Base-by-base conservation (phyloP, 2,329 filamentous ascomycete species). In the Fusarium coicis region DNA sequence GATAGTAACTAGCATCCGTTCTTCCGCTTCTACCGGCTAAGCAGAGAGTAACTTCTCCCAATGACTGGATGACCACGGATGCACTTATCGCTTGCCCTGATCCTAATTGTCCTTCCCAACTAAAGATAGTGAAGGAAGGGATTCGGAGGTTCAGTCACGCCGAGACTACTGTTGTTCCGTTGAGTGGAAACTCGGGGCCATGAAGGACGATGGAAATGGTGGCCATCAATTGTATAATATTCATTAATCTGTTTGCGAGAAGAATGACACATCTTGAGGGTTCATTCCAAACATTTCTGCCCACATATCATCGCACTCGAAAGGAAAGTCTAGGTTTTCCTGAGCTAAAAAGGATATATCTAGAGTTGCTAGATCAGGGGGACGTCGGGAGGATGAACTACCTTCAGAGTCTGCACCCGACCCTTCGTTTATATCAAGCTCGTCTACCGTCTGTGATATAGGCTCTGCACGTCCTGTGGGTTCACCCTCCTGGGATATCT, bases 41-140 rank as follows among this genome's bases (percentile, higher is more conserved):
- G 43, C 56, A 59, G 28, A 50, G 56, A 26, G 28, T 59, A 10
- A 59, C 56, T 5, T 32, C 56, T 6, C 32, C 26, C 4, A 59
- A 52, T 16, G 56, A 59, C 16, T 59, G 56, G 56, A 59, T 59
- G 56, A 52, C 56, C 5, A 59, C 56, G 0, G 56, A 59, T 40
- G 44, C 56, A 7, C 12, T 59, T 0, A 30, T 59, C 1, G 56
- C 56, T 5, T 59, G 56, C 12, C 56, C 56, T 2, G 56, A 59
- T 14, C 56, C 56, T 2, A 59, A 59, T 4, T 59, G 56, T 4
- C 44, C 56, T 2, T 59, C 56, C 10, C 44, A 59, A 8, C n/a
- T 59, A 2, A 59, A 32, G 5, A 52, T 59, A 52, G 18, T 59
- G 1, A 59, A 37, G 14, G 43, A 59, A 21, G 36, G 56, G 8